These are phyloP conservation scores for Calendula officinalis DNA, from an alignment of 129 eudicot genomes.

Conservation along the genomic window DNA sequence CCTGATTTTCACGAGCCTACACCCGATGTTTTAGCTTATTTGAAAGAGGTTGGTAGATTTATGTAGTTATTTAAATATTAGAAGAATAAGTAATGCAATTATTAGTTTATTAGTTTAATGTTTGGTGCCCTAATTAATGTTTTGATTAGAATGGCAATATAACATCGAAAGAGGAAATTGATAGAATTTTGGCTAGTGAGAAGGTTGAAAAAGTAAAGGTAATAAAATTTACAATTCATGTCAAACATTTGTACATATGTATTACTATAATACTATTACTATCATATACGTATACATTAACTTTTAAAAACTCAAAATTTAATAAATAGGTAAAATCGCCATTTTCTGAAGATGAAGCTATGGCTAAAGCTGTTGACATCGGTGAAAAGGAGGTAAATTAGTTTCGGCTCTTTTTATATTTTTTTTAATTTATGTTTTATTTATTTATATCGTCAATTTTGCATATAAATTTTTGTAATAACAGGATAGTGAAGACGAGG, in stretches of 20 bases:
- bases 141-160: conserved; percentile 70
- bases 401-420: conserved; percentile 3
- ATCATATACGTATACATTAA: too few species aligned
- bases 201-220: conserved; percentile 80
- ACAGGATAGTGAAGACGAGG: conserved; percentile 74
- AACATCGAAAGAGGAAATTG: conserved; percentile 81
- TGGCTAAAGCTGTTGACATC: conserved; percentile 96
- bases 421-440: background rate
- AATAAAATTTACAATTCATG: conserved; percentile 13
- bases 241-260: background rate
- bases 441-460: background rate
- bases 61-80: too few species aligned
- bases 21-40: conserved; percentile 69
- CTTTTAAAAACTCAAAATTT: conserved; percentile 1
- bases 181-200: conserved; percentile 66
- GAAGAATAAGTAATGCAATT: too few species aligned
- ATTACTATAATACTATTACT: too few species aligned
- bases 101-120: too few species aligned
- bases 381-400: conserved; percentile 89
- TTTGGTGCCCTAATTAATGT: too few species aligned
- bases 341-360: conserved; percentile 69
- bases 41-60: conserved; percentile 73
- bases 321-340: conserved; percentile 41
- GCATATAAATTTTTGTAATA: background rate
- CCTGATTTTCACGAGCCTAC: conserved; percentile 97